Base-by-base conservation (phyloP, 345 rosid genomes). In the Ceriops tagal region DNA sequence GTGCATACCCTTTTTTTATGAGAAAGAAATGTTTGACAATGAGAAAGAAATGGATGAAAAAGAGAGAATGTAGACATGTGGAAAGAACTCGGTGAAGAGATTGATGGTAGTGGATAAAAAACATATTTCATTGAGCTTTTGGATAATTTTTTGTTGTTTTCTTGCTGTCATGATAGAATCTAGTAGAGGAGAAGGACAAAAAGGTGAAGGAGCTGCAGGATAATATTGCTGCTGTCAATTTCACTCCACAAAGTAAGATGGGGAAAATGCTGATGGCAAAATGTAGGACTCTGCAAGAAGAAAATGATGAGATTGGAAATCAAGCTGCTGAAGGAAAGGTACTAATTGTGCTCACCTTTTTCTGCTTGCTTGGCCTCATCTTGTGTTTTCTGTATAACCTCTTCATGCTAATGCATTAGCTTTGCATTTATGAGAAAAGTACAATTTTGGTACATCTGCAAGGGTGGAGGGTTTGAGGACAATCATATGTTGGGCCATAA, bases 311-410 rank as follows among this genome's bases (percentile, higher is more conserved):
- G 83, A 90, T 95, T 73, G 99, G 98, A 68, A 85, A 83, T 71
- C 96, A 90, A 83, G 96, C 96, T 65, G 83, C 95, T 55, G 99
- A 92, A 82, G 99, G 99, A 78, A 91, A 90, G 96, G 98, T 92
- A 78, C 49, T 31, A 26, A 21, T 58, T 62, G 28, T 26, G 20
- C 21, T 52, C 27, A 51, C 53, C 67, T n/a, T 19, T 35, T 47
- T 68, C 49, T 79, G 68, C 18, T 35, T 58, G 64, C 31, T 28
- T 22, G 35, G 24, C 15, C 11, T 22, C 26, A 22, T 62, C 26
- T 15, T 22, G 20, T 52, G 24, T 47, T n/a, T 37, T 71, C 24
- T 19, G 28, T 53, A 8, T 56, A 27, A 56, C 1, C 15, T 13
- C 15, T 24, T 21, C 37, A 24, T 56, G 13, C 28, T 55, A 21